These are phyloP conservation scores for Cadophora malorum DNA, from an alignment of 2,329 filamentous ascomycete genomes.

Conservation along the genomic window DNA sequence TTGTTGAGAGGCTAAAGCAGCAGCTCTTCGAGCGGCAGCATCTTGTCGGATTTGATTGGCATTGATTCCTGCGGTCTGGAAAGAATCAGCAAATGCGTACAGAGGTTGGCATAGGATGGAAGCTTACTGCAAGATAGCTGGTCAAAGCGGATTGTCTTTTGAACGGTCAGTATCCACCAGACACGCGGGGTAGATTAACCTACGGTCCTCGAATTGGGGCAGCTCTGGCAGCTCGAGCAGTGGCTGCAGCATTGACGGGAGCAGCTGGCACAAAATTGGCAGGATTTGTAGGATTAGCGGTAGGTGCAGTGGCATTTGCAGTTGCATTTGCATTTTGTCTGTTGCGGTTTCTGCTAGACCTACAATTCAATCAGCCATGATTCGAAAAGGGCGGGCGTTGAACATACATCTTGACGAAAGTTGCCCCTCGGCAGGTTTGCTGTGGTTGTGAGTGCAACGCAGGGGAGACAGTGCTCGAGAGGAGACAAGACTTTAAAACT, in stretches of 20 bases:
- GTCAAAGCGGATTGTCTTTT: constrained; percentile 68
- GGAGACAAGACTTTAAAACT: not conserved
- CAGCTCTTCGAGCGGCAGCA: constrained; percentile 54
- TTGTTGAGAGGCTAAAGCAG: constrained; percentile 47
- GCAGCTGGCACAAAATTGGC: constrained; percentile 13
- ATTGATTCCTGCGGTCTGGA: constrained; percentile 75
- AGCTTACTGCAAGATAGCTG: constrained; percentile 67
- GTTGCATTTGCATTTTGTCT: not conserved
- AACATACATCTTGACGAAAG: constrained; percentile 3
- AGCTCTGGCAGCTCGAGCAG: constrained; percentile 22
- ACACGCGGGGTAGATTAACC: constrained; percentile 23
- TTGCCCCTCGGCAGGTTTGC: constrained; percentile 6
- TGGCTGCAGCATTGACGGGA: constrained; percentile 22
- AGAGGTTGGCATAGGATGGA: not conserved
- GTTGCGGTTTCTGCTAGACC: constrained; percentile 9
- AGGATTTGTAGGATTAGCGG: constrained; percentile 6
- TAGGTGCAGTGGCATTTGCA: not conserved
- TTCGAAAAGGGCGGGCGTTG: too few species aligned
- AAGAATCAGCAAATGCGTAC: constrained; percentile 52
- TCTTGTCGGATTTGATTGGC: constrained; percentile 60
- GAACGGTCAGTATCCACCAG: constrained; percentile 13
- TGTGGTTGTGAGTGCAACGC: not conserved
- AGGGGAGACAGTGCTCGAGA: not conserved
- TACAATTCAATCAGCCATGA: not conserved
- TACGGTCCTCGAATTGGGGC: constrained; percentile 43